phyloP scores from a whole-genome alignment of 2,329 filamentous ascomycete genomes.

The Coccinonectria pachysandricola region DNA sequence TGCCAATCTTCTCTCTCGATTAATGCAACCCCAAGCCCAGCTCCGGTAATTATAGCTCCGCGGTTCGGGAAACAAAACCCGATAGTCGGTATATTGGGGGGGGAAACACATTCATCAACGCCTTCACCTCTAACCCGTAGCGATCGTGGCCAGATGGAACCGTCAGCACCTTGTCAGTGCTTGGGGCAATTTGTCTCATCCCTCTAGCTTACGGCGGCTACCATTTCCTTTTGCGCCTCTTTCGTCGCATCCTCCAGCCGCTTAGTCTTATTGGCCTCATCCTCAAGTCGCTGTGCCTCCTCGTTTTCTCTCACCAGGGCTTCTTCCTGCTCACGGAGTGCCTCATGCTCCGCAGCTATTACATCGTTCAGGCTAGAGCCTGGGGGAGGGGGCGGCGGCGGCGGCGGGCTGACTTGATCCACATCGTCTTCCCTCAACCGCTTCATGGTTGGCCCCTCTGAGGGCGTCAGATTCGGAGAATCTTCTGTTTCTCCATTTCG shows the following conservation, averaged over 20 bases:
- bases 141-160: too few species aligned
- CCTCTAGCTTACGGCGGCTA: too few species aligned
- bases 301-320: constrained; percentile 43
- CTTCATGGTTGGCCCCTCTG: constrained; percentile 47
- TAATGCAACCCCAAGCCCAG: too few species aligned
- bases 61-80: too few species aligned
- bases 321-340: constrained; percentile 39
- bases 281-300: constrained; percentile 42
- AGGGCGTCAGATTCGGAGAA: constrained; percentile 37
- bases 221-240: constrained; percentile 14
- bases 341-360: constrained; percentile 32
- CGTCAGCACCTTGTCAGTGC: too few species aligned
- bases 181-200: too few species aligned
- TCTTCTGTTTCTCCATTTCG: constrained; percentile 31
- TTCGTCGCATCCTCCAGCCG: constrained; percentile 15
- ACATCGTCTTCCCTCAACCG: constrained; percentile 38
- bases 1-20: too few species aligned
- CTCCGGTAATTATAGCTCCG: too few species aligned
- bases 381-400: constrained; percentile 39
- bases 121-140: too few species aligned
- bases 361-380: constrained; percentile 26
- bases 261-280: constrained; percentile 29
- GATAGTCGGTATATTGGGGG: too few species aligned
- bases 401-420: constrained; percentile 30
- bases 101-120: too few species aligned